phyloP scores from a whole-genome alignment of 495 filamentous ascomycete genomes.

The Talaromyces liani region DNA sequence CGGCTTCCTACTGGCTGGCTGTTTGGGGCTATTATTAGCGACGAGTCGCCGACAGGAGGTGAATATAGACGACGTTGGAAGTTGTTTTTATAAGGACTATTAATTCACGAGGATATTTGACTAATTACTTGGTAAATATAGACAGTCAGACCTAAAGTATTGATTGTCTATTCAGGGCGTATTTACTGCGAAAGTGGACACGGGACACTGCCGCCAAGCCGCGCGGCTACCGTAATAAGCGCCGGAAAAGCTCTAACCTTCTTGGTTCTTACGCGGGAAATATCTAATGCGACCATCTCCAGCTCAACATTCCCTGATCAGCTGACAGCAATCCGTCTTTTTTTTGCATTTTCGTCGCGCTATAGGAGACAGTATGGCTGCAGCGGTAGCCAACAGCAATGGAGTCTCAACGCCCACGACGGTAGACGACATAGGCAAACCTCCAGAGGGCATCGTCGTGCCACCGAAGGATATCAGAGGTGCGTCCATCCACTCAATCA shows the following conservation, averaged over 20 bases:
- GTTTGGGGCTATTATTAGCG: neutral
- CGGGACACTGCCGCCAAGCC: neutral
- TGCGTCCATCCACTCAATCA: constrained; percentile 19
- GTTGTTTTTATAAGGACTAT: neutral
- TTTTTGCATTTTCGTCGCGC: neutral
- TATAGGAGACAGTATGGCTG: constrained; percentile 29
- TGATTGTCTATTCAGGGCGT: too few species aligned
- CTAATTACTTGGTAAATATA: neutral
- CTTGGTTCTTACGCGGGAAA: neutral
- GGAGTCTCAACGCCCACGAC: constrained; percentile 33
- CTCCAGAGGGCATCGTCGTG: constrained; percentile 75
- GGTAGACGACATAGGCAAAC: constrained; percentile 55
- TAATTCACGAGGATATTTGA: neutral
- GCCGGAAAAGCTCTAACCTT: neutral
- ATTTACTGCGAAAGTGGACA: neutral
- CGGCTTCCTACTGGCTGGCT: constrained; percentile 1
- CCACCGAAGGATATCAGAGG: constrained; percentile 77
- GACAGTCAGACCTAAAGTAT: neutral
- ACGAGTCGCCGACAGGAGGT: neutral
- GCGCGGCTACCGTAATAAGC: constrained; percentile 6
- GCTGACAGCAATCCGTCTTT: neutral
- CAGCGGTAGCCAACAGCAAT: constrained; percentile 54
- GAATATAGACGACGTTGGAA: neutral
- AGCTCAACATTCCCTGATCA: neutral
- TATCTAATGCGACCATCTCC: constrained; percentile 1